phyloP scores from a whole-genome alignment of 2,329 filamentous ascomycete genomes.

The Incumbomyces delicatus region DNA sequence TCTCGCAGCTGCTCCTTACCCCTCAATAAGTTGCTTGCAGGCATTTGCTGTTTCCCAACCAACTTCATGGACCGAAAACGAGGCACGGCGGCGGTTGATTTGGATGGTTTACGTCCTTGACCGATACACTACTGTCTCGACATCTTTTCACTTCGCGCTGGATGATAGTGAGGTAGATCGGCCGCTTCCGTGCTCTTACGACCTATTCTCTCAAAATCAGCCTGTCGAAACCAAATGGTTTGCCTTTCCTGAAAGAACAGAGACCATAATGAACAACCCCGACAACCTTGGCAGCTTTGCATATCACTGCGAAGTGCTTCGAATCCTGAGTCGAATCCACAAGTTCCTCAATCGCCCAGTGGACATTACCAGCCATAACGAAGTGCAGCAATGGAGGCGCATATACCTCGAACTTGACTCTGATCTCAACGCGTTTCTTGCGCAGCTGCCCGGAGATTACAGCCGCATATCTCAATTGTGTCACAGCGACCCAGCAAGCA shows the following conservation, averaged over 20 bases:
- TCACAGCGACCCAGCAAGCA: constrained; percentile 53
- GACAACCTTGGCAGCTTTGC: constrained; percentile 82
- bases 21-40: constrained; percentile 79
- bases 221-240: constrained; percentile 82
- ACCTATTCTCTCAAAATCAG: constrained; percentile 74
- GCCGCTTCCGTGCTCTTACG: constrained; percentile 75
- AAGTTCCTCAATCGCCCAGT: constrained; percentile 81
- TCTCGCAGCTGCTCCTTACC: constrained; percentile 65
- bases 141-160: constrained; percentile 82
- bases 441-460: constrained; percentile 71
- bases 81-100: constrained; percentile 72
- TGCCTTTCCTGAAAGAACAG: constrained; percentile 44
- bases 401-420: constrained; percentile 78
- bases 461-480: constrained; percentile 74
- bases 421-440: constrained; percentile 72
- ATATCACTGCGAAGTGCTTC: constrained; percentile 82
- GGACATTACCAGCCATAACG: constrained; percentile 71
- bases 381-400: constrained; percentile 83
- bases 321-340: constrained; percentile 79
- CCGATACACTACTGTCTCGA: constrained; percentile 80
- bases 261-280: constrained; percentile 58
- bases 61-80: constrained; percentile 79
- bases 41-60: constrained; percentile 78
- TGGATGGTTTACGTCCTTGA: constrained; percentile 93
- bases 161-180: constrained; percentile 85